These are phyloP conservation scores for Fraxinus sp. DNA, from an alignment of 305 asterid genomes.

Conservation along the genomic window DNA sequence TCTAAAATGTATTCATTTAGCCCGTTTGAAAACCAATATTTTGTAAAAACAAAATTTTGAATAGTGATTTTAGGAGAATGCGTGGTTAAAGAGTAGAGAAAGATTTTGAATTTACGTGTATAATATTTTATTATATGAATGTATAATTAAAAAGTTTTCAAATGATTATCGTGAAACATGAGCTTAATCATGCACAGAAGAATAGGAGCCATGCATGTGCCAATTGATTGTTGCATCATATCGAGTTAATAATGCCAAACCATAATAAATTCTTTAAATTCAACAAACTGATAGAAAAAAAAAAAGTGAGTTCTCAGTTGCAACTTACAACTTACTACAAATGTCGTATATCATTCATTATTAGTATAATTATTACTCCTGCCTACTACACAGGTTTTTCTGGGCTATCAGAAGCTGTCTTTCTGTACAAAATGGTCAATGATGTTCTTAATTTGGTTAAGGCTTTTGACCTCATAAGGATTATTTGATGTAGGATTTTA, in stretches of 20 bases:
- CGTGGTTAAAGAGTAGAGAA: no score
- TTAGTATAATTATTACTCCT: background rate
- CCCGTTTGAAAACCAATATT: background rate
- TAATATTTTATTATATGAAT: no score
- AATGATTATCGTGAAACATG: no score
- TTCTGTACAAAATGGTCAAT: background rate
- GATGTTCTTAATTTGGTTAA: background rate
- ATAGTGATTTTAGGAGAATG: no score
- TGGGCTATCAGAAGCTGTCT: background rate
- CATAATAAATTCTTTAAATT: slow-evolving; percentile 4
- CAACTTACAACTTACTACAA: background rate
- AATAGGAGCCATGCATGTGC: background rate
- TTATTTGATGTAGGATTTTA: background rate
- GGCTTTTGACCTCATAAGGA: background rate
- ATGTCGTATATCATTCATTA: slow-evolving; percentile 12
- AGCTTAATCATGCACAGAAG: background rate
- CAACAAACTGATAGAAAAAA: background rate
- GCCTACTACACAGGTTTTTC: background rate
- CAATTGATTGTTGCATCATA: slow-evolving; percentile 48
- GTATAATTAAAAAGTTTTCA: no score
- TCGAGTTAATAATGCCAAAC: slow-evolving; percentile 30
- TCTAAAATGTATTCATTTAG: background rate
- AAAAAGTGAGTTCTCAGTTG: background rate
- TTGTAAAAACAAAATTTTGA: no score
- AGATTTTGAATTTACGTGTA: no score